phyloP scores from a whole-genome alignment of 108 stramenopile genomes.

The Pseudonitzschia multiseries region DNA sequence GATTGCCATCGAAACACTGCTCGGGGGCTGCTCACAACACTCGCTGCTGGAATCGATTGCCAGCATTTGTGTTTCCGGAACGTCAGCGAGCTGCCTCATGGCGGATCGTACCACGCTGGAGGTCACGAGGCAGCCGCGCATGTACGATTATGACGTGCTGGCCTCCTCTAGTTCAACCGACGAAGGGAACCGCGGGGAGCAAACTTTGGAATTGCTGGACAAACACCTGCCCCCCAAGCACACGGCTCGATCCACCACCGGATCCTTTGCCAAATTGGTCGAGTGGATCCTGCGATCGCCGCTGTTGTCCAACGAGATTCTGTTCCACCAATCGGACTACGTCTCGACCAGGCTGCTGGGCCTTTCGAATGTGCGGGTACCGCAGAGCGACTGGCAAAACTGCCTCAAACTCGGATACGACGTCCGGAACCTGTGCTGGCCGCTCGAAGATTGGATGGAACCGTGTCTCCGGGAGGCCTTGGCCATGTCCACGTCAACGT shows the following conservation, averaged over 20 bases:
- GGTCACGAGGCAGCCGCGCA: conserved; percentile 49
- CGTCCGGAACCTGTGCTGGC: conserved; percentile 68
- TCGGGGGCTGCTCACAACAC: conserved; percentile 32
- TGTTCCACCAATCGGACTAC: conserved; percentile 95
- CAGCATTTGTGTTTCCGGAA: conserved; percentile 81
- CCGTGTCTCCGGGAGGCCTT: conserved; percentile 48
- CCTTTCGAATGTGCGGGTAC: too few species aligned
- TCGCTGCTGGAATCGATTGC: conserved; percentile 42
- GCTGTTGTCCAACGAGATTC: conserved; percentile 50
- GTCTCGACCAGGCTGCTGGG: conserved; percentile 57
- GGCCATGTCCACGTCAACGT: conserved; percentile 26
- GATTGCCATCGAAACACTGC: conserved; percentile 52
- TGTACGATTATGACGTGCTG: conserved; percentile 79
- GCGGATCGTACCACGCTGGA: conserved; percentile 44
- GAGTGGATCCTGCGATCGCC: conserved; percentile 79
- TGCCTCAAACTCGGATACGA: conserved; percentile 91
- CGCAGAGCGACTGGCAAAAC: conserved; percentile 93
- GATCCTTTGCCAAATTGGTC: conserved; percentile 88
- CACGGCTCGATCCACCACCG: conserved; percentile 76
- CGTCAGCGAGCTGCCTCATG: conserved; percentile 76
- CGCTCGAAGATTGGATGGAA: conserved; percentile 55
- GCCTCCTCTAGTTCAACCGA: neutral
- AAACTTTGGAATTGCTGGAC: conserved; percentile 63
- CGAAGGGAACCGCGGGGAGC: conserved; percentile 20
- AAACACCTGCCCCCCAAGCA: conserved; percentile 74